These are phyloP conservation scores for Fusarium agapanthi DNA, from an alignment of 2,329 filamentous ascomycete genomes.

Conservation along the genomic window DNA sequence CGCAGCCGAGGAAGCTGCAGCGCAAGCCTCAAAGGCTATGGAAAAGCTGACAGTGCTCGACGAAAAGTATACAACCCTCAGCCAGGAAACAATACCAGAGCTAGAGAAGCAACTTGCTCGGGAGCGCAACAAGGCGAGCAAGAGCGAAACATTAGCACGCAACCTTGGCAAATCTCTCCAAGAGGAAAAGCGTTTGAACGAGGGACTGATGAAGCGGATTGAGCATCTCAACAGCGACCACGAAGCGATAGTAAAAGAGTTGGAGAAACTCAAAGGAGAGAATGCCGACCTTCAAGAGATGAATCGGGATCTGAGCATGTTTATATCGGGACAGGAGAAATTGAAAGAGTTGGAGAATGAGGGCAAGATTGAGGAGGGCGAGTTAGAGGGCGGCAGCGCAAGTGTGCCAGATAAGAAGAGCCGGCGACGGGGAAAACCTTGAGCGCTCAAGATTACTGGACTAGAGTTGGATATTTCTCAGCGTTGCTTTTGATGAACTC, in stretches of 20 bases:
- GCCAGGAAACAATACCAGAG: conserved; percentile 65
- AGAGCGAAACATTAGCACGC: conserved; percentile 79
- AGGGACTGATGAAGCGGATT: conserved; percentile 84
- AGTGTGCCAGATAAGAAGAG: conserved; percentile 69
- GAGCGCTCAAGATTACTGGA: background rate
- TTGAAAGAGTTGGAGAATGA: conserved; percentile 74
- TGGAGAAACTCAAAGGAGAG: conserved; percentile 66
- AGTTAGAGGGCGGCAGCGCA: conserved; percentile 77
- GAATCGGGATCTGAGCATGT: conserved; percentile 88
- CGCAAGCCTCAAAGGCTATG: conserved; percentile 58
- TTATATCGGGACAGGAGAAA: conserved; percentile 85
- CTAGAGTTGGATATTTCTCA: background rate
- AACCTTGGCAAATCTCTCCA: conserved; percentile 78
- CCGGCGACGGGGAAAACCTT: conserved; percentile 59
- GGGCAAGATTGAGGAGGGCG: conserved; percentile 69
- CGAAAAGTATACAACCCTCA: conserved; percentile 55
- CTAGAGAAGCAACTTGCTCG: conserved; percentile 79
- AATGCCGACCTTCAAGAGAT: conserved; percentile 82
- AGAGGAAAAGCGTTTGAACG: conserved; percentile 87
- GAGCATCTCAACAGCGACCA: conserved; percentile 74
- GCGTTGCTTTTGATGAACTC: background rate
- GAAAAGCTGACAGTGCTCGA: conserved; percentile 63
- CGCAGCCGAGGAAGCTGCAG: conserved; percentile 69
- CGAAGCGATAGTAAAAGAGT: conserved; percentile 63
- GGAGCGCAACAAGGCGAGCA: conserved; percentile 72